Conservation (phyloP, 2,329 filamentous ascomycete species). For the Hymenoscyphus albidus region DNA sequence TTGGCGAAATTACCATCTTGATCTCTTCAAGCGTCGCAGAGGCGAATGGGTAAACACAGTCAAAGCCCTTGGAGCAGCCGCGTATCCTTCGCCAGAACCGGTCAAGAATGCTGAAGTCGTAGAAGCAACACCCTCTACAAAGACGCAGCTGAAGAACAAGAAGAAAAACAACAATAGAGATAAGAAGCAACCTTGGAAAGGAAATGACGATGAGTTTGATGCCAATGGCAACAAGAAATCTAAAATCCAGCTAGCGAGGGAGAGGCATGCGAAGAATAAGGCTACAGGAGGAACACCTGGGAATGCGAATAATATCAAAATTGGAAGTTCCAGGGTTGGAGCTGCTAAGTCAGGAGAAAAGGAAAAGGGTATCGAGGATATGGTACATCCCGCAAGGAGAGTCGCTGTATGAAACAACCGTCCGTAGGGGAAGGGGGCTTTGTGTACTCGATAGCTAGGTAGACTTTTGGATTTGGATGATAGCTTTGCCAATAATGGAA, state of each 20-base stretch:
- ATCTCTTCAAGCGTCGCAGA: constrained; percentile 61
- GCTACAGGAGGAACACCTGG: constrained; percentile 7
- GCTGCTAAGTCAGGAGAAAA: not conserved
- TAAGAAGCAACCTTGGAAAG: constrained; percentile 11
- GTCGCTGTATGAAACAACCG: not conserved
- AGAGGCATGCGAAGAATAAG: constrained; percentile 32
- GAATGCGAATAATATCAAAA: constrained; percentile 3
- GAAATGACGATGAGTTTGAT: not conserved
- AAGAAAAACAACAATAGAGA: constrained; percentile 12
- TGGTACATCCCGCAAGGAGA: constrained; percentile 9
- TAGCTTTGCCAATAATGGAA: not conserved
- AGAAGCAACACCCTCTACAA: not conserved
- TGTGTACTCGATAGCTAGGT: not conserved
- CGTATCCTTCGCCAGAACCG: constrained; percentile 1
- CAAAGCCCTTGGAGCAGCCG: constrained; percentile 35
- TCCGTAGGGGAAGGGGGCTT: not conserved
- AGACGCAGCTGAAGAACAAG: constrained; percentile 3
- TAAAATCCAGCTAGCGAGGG: constrained; percentile 32
- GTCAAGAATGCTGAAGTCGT: not conserved
- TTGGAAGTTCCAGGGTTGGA: not conserved
- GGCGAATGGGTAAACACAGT: constrained; percentile 61
- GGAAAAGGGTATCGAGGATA: constrained; percentile 15
- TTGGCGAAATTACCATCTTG: constrained; percentile 73
- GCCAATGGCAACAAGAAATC: constrained; percentile 22
- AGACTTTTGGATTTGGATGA: not conserved